Evolutionary conservation across 1,284 basidiomycete genomes (phyloP).

Genomic region (Cryptococcus jaspeensis): DNA sequence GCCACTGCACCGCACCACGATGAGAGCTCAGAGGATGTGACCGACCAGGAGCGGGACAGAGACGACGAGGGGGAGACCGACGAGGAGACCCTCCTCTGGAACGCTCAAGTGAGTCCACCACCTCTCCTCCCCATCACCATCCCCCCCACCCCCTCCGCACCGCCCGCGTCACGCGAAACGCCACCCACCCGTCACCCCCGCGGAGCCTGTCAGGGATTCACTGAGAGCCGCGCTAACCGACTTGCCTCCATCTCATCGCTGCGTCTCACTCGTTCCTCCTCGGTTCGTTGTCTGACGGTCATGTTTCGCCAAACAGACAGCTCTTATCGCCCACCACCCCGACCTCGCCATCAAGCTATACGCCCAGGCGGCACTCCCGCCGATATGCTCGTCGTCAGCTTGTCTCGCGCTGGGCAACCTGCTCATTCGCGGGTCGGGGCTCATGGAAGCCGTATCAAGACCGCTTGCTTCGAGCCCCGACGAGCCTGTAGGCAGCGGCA

Average conservation of each 20-base stretch:
- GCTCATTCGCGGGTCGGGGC: conserved; percentile 34
- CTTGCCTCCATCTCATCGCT: background rate
- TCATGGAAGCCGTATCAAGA: conserved; percentile 14
- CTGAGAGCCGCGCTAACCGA: conserved; percentile 1
- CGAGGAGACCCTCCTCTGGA: conserved; percentile 41
- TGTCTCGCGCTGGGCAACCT: conserved; percentile 46
- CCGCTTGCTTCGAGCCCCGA: background rate
- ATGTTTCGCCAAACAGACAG: conserved; percentile 27
- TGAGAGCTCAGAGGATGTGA: conserved; percentile 10
- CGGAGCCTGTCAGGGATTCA: background rate
- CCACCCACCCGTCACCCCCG: too few relatives aligned
- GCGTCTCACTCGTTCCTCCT: too few relatives aligned
- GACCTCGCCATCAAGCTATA: conserved; percentile 38
- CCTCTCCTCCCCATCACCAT: background rate
- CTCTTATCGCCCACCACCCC: conserved; percentile 43
- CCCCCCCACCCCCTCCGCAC: background rate
- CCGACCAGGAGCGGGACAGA: conserved; percentile 7
- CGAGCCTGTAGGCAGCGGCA: background rate
- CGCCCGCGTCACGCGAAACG: too few relatives aligned
- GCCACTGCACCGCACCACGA: conserved; percentile 4
- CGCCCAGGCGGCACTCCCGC: conserved; percentile 41
- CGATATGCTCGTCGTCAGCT: conserved; percentile 35
- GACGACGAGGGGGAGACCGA: conserved; percentile 25
- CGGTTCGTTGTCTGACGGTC: too few relatives aligned
- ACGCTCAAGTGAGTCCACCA: conserved; percentile 40